phyloP scores from a whole-genome alignment of 805 yeast species.

The Saccharomycopsis sp. region DNA sequence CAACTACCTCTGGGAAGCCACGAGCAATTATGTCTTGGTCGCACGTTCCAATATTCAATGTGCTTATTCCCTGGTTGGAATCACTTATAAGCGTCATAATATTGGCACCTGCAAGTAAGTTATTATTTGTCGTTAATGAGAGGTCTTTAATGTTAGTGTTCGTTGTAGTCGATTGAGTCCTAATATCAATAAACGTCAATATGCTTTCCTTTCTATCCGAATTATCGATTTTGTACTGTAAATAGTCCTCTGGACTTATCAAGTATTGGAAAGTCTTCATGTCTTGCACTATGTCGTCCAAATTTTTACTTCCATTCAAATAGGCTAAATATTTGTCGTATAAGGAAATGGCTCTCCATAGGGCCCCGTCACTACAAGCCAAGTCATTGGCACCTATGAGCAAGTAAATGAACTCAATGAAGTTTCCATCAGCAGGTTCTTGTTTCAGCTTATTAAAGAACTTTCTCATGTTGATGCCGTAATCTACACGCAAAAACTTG shows the following conservation, averaged over 20 bases:
- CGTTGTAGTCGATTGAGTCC: background rate
- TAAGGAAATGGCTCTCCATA: background rate
- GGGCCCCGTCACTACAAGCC: background rate
- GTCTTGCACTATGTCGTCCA: background rate
- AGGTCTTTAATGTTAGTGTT: background rate
- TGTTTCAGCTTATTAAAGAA: background rate
- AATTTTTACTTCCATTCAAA: background rate
- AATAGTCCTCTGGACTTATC: background rate
- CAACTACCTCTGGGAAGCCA: background rate
- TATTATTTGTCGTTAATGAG: background rate
- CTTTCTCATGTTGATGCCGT: slow-evolving; percentile 1
- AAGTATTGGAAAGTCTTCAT: background rate
- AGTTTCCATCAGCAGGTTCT: background rate
- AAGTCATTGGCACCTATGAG: background rate
- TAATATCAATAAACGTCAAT: background rate
- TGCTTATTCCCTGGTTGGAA: background rate
- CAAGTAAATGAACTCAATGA: background rate
- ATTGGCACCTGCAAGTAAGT: background rate
- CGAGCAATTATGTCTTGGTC: background rate
- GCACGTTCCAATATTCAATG: background rate
- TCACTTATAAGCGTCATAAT: background rate
- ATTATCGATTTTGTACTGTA: background rate
- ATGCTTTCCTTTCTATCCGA: background rate
- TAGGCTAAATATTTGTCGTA: background rate
- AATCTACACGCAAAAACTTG: background rate